Percentiles rank a stretch among this genome's conserved stretches.
Evolutionary conservation across 169 alveolate genomes (phyloP).

Genomic region (Plasmodium gaboni): DNA sequence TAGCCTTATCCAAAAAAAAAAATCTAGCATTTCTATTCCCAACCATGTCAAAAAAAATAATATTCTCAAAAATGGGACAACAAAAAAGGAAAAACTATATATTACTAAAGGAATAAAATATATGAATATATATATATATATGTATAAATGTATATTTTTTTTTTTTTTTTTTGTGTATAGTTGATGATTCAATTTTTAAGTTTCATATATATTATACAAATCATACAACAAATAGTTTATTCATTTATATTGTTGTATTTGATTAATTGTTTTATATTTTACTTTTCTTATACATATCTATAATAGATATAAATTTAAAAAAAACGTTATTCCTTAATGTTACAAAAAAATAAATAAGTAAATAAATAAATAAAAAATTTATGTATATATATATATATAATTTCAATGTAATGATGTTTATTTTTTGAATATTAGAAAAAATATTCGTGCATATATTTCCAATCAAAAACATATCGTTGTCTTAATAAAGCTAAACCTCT

Average conservation of each 20-base stretch:
- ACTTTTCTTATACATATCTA: too few species aligned
- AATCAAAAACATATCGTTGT: constrained; percentile 52
- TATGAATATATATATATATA: too few species aligned
- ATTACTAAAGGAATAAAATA: constrained; percentile 23
- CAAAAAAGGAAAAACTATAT: constrained; percentile 64
- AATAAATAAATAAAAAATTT: background rate
- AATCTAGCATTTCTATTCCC: constrained; percentile 61
- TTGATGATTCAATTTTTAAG: background rate
- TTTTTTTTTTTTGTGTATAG: too few species aligned
- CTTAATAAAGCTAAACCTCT: constrained; percentile 54
- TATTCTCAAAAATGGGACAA: constrained; percentile 71
- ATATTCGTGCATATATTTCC: constrained; percentile 71
- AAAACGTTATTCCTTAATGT: too few species aligned
- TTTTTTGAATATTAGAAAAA: constrained; percentile 21
- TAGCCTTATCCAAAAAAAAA: constrained; percentile 29
- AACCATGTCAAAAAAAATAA: constrained; percentile 43
- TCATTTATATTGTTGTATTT: too few species aligned
- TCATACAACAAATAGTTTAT: too few species aligned
- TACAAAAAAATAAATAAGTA: too few species aligned
- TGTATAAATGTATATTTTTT: too few species aligned
- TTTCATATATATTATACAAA: background rate
- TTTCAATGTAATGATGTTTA: background rate
- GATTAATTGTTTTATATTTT: too few species aligned
- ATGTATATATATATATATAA: background rate
- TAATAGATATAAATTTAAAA: too few species aligned